Evolutionary conservation across 2,329 filamentous ascomycete genomes (phyloP).

Genomic region (Chrysoporthe austroafricana): DNA sequence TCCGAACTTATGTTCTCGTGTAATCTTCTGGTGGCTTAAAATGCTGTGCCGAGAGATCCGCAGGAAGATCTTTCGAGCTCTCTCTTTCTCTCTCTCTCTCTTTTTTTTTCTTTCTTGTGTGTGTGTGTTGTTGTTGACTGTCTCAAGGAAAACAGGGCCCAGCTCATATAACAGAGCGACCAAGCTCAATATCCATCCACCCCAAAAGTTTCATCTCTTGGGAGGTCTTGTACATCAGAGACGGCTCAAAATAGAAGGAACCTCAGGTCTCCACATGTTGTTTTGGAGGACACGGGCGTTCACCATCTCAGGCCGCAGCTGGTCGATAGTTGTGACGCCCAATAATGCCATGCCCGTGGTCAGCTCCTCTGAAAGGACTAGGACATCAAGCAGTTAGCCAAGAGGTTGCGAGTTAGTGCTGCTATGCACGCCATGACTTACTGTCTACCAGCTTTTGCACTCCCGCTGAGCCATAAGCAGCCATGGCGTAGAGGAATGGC

Average conservation of each 20-base stretch:
- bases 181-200: neutral
- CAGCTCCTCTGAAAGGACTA: conserved; percentile 32
- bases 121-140: neutral
- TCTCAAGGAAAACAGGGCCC: no score
- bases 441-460: conserved; percentile 27
- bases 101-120: no score
- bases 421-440: conserved; percentile 10
- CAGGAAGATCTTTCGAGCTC: conserved; percentile 8
- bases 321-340: conserved; percentile 52
- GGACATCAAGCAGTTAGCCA: neutral
- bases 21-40: no score
- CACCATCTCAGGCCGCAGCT: conserved; percentile 54
- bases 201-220: neutral
- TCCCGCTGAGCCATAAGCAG: conserved; percentile 24
- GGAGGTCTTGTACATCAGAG: conserved; percentile 12
- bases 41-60: no score
- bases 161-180: no score
- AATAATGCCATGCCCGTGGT: conserved; percentile 53
- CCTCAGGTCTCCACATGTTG: conserved; percentile 40
- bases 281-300: conserved; percentile 43
- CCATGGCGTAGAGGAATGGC: conserved; percentile 43
- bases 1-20: no score
- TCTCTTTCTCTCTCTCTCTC: no score
- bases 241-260: conserved; percentile 32
- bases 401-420: neutral